Evolutionary conservation across 352 stramenopile species (phyloP), one percentile per base, ranked within the genome.

Genomic region (Pythium apleroticum): DNA sequence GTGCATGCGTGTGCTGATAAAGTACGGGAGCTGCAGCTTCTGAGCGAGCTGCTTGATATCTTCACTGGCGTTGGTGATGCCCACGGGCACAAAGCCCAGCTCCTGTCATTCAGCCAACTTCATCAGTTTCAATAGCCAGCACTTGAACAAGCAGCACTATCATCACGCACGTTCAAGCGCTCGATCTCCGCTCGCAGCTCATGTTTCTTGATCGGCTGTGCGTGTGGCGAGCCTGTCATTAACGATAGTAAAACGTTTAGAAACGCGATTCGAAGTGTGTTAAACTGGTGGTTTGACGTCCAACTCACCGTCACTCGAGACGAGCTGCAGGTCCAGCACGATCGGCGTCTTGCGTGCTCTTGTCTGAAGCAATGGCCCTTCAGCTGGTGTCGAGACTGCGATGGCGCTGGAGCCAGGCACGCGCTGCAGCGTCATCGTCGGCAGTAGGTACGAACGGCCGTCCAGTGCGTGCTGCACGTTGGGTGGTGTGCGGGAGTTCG

Each of bases 1-100:
- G 28, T 74, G 71, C 64, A 89, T 63, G 19, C 84, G 81, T 27
- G 81, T 93, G 58, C 80, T 82, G 70, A 95, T 95, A 39, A 94
- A 85, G 52, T 77, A 91, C 9, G 86, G 81, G 30, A 94, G 63
- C 41, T 87, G 78, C 24, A 92, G 75, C 46, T 72, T 73, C 3
- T 75, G 73, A 3, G 84, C 83, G 59, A 80, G 54, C 53, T 84
- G 74, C 71, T 95, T 95, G 59, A 95, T 76, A 65, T 95, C 86
- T 68, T 95, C 84, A 54, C 86, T 93, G 45, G 86, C 86, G 60
- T 95, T 93, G 10, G 86, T 93, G 68, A 95, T 80, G 11, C 83
- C 86, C 48, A 93, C 82, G 0, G 84, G 84, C 20, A 88, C 52
- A 57, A 90, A 91, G 3, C 82, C 56, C 24, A 70, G 41, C 14